These are phyloP conservation scores for Aspergillus udagawae DNA, from an alignment of 2,329 filamentous ascomycete genomes.

Conservation along the genomic window DNA sequence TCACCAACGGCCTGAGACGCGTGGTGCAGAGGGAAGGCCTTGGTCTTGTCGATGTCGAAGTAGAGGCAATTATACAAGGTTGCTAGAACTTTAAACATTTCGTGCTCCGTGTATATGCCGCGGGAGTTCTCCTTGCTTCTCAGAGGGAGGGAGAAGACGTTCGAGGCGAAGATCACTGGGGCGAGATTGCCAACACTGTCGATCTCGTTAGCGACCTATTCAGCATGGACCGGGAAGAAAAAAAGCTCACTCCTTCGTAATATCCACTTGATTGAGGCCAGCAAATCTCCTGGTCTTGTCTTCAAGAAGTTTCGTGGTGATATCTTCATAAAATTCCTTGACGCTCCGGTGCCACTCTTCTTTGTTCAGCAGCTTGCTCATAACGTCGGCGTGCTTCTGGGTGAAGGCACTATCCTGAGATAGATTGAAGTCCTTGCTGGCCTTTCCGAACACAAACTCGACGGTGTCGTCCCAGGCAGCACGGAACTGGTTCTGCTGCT, in stretches of 20 bases:
- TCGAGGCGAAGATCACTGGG: conserved; percentile 53
- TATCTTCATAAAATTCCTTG: conserved; percentile 63
- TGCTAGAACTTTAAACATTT: conserved; percentile 58
- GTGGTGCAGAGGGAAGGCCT: conserved; percentile 61
- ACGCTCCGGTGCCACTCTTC: conserved; percentile 60
- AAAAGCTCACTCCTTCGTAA: conserved; percentile 53
- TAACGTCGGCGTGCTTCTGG: conserved; percentile 49
- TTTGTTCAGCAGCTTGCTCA: conserved; percentile 57
- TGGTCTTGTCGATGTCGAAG: conserved; percentile 62
- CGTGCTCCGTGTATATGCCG: conserved; percentile 54
- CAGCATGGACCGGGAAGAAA: neutral
- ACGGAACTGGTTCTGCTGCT: conserved; percentile 59
- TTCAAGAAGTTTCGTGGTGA: conserved; percentile 57
- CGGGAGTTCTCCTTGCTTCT: conserved; percentile 50
- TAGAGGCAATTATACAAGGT: conserved; percentile 64
- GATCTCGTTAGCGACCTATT: conserved; percentile 3
- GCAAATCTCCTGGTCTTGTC: conserved; percentile 64
- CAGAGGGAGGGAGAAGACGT: conserved; percentile 52
- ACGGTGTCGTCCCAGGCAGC: conserved; percentile 63
- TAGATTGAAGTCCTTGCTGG: conserved; percentile 55
- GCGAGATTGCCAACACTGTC: conserved; percentile 49
- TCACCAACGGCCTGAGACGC: conserved; percentile 54
- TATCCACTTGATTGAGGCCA: conserved; percentile 63
- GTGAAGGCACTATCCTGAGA: conserved; percentile 50
- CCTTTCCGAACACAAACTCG: conserved; percentile 58